A percentile compares a stretch with the other conserved stretches of the same genome.
Conservation (phyloP, 257 asterid genomes). For the Linaria vulgaris region DNA sequence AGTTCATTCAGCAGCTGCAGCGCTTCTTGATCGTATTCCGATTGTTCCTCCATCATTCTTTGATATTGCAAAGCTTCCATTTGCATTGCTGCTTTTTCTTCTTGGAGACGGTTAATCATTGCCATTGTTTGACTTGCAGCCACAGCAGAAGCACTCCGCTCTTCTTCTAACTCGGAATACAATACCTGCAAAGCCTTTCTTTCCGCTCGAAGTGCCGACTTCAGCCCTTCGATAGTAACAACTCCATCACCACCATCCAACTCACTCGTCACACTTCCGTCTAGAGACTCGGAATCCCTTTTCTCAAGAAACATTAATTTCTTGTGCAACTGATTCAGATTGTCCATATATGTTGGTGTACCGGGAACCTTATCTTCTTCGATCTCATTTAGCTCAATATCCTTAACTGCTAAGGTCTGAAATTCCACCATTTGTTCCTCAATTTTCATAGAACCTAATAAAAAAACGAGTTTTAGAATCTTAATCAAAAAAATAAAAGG, state of each 20-base stretch:
- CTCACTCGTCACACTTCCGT: slow-evolving; percentile 84
- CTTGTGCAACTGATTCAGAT: slow-evolving; percentile 60
- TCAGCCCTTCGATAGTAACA: slow-evolving; percentile 54
- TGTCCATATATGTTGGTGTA: slow-evolving; percentile 70
- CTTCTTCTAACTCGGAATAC: slow-evolving; percentile 86
- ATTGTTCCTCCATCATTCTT: slow-evolving; percentile 99
- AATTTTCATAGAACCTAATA: slow-evolving; percentile 42
- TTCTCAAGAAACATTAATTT: slow-evolving; percentile 60
- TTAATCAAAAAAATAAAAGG: neutral
- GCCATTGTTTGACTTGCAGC: slow-evolving; percentile 98
- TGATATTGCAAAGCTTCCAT: slow-evolving; percentile 99
- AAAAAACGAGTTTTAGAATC: slow-evolving; percentile 15
- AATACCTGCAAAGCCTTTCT: slow-evolving; percentile 69
- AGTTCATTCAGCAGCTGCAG: slow-evolving; percentile 87
- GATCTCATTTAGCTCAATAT: slow-evolving; percentile 42
- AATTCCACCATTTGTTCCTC: slow-evolving; percentile 42
- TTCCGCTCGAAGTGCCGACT: slow-evolving; percentile 64
- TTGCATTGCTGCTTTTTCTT: slow-evolving; percentile 96
- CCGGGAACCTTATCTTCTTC: slow-evolving; percentile 83
- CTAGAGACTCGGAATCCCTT: slow-evolving; percentile 67
- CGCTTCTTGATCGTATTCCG: slow-evolving; percentile 98
- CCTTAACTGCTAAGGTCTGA: slow-evolving; percentile 39
- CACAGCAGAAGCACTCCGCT: slow-evolving; percentile 91
- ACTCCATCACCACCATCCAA: slow-evolving; percentile 71
- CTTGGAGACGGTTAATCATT: slow-evolving; percentile 93